Evolutionary conservation across 2,329 filamentous ascomycete genomes (phyloP).

Genomic region (Hypomyces rosellus): DNA sequence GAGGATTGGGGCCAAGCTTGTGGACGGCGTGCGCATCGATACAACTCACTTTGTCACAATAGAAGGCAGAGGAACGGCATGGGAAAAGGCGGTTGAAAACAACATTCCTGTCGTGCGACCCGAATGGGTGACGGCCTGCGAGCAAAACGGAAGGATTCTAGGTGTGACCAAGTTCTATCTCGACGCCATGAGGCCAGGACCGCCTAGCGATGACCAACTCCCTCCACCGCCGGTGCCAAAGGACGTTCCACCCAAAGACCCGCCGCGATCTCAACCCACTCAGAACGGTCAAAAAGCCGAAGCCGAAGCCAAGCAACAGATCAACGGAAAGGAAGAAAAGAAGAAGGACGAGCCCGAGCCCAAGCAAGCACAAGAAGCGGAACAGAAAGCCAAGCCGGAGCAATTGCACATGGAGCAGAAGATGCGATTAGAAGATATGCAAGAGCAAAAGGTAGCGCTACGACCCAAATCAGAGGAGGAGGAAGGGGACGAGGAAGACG

Average conservation of each 20-base stretch:
- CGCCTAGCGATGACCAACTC: conserved; percentile 30
- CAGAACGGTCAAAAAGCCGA: conserved; percentile 21
- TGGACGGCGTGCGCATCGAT: conserved; percentile 86
- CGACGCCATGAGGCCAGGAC: conserved; percentile 59
- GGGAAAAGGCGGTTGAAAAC: conserved; percentile 96
- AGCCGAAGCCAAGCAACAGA: conserved; percentile 17
- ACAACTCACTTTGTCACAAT: conserved; percentile 98
- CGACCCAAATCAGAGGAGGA: conserved; percentile 31
- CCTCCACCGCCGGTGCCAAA: conserved; percentile 29
- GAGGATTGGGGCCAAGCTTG: conserved; percentile 85
- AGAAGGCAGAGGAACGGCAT: conserved; percentile 79
- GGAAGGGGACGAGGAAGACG: conserved; percentile 26
- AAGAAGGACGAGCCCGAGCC: conserved; percentile 17
- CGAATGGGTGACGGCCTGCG: conserved; percentile 97
- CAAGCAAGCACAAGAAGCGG: conserved; percentile 25
- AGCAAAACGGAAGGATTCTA: conserved; percentile 84
- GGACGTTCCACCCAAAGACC: conserved; percentile 24
- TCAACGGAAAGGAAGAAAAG: conserved; percentile 13
- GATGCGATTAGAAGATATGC: conserved; percentile 48
- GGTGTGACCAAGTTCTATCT: conserved; percentile 95
- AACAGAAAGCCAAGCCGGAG: conserved; percentile 30
- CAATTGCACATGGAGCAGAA: conserved; percentile 46
- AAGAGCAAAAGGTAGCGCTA: conserved; percentile 48
- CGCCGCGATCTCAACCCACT: conserved; percentile 14
- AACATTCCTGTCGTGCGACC: conserved; percentile 96